phyloP scores from a whole-genome alignment of 108 stramenopile genomes.

The Licmophora abbreviata region DNA sequence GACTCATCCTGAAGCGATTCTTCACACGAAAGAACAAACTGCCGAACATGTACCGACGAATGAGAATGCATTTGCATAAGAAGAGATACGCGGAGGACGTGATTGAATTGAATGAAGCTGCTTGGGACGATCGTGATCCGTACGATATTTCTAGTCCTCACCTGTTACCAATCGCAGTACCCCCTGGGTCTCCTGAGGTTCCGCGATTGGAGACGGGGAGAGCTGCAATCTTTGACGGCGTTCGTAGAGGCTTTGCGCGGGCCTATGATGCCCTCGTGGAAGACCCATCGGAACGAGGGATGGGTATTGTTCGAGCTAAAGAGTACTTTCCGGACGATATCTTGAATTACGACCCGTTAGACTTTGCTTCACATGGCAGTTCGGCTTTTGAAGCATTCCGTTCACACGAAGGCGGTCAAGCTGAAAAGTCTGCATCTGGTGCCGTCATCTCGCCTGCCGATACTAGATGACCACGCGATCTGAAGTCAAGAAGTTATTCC shows the following conservation, averaged over 20 bases:
- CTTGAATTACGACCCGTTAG: slow-evolving; percentile 65
- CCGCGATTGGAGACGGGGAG: slow-evolving; percentile 69
- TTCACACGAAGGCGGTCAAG: too few species aligned
- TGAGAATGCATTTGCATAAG: slow-evolving; percentile 71
- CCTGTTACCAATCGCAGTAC: slow-evolving; percentile 73
- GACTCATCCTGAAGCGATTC: slow-evolving; percentile 73
- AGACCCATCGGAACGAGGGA: slow-evolving; percentile 65
- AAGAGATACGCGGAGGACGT: slow-evolving; percentile 80
- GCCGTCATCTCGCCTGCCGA: too few species aligned
- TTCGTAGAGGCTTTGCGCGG: slow-evolving; percentile 84
- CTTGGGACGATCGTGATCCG: slow-evolving; percentile 36
- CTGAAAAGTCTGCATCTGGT: too few species aligned
- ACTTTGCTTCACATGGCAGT: slow-evolving; percentile 13
- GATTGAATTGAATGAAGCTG: slow-evolving; percentile 65
- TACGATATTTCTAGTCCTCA: slow-evolving; percentile 44
- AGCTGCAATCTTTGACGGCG: slow-evolving; percentile 75
- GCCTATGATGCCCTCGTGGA: slow-evolving; percentile 85
- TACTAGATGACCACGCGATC: too few species aligned
- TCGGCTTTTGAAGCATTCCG: slow-evolving; percentile 53
- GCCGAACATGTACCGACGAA: slow-evolving; percentile 42
- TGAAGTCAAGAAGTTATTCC: too few species aligned
- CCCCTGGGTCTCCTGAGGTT: slow-evolving; percentile 77
- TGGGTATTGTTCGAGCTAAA: slow-evolving; percentile 49
- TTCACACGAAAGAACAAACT: slow-evolving; percentile 76
- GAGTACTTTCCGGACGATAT: slow-evolving; percentile 80